A percentile compares a stretch with the other conserved stretches of the same genome.
These are phyloP conservation scores for Mucor plumbeus DNA, from an alignment of 371 early-diverging fungal species.

Conservation along the genomic window DNA sequence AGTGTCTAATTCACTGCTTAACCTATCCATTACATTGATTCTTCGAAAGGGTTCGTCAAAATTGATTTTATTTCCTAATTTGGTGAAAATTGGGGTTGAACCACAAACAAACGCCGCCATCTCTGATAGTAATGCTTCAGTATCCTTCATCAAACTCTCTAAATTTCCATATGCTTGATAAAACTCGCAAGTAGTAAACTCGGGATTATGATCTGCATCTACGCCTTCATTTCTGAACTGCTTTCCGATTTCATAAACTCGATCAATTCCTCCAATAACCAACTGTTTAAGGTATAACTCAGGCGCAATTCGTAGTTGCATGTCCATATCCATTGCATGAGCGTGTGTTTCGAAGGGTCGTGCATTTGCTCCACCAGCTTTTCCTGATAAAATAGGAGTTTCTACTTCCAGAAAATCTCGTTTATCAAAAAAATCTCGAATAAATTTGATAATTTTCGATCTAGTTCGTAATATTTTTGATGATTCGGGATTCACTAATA, in stretches of 20 bases:
- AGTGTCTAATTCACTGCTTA: constrained; percentile 61
- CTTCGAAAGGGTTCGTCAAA: constrained; percentile 82
- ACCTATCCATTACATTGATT: constrained; percentile 76
- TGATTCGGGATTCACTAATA: constrained; percentile 82
- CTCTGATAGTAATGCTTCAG: constrained; percentile 85
- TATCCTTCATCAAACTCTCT: constrained; percentile 80
- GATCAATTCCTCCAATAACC: constrained; percentile 93
- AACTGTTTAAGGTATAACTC: constrained; percentile 96
- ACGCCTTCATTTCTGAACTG: constrained; percentile 99
- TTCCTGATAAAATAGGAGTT: constrained; percentile 90
- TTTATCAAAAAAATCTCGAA: constrained; percentile 80
- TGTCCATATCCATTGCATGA: constrained; percentile 78
- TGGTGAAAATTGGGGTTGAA: constrained; percentile 73
- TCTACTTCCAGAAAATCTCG: constrained; percentile 95
- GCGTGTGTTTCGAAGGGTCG: constrained; percentile 91
- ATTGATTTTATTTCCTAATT: constrained; percentile 56
- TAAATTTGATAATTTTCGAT: constrained; percentile 69
- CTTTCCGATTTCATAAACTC: constrained; percentile 97
- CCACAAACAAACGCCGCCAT: constrained; percentile 86
- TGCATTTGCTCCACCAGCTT: constrained; percentile 96
- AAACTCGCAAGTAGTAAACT: constrained; percentile 98
- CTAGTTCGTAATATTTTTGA: constrained; percentile 61
- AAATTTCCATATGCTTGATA: constrained; percentile 95
- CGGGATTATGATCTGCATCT: constrained; percentile 98
- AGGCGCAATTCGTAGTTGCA: constrained; percentile 93